Evolutionary conservation across 2,329 filamentous ascomycete species (phyloP).

Genomic region (Aotearoamyces nothofagi): DNA sequence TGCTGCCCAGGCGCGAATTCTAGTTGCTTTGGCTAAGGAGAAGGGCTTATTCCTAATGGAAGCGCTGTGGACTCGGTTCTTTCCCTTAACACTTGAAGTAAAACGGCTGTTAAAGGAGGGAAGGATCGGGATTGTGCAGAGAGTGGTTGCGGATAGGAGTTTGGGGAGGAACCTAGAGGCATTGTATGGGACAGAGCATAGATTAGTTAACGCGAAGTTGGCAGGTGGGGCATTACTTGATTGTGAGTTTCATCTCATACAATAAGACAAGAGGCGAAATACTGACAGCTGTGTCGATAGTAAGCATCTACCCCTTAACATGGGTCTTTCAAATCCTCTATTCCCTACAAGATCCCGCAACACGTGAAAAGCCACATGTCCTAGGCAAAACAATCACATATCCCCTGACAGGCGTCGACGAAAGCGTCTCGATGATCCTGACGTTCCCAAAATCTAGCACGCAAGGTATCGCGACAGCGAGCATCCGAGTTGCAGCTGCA

Average conservation of each 20-base stretch:
- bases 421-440: constrained; percentile 42
- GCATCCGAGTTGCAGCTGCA: constrained; percentile 29
- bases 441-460: constrained; percentile 45
- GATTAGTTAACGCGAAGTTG: constrained; percentile 51
- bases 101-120: neutral
- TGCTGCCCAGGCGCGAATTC: constrained; percentile 39
- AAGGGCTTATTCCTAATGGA: constrained; percentile 44
- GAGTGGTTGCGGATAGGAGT: neutral
- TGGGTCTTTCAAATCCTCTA: constrained; percentile 55
- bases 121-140: constrained; percentile 1
- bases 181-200: constrained; percentile 26
- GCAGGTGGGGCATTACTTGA: constrained; percentile 50
- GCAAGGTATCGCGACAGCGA: constrained; percentile 40
- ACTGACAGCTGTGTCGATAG: too few species aligned
- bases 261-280: too few species aligned
- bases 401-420: constrained; percentile 36
- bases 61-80: constrained; percentile 55
- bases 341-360: constrained; percentile 32
- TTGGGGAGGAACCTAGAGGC: neutral
- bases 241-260: too few species aligned
- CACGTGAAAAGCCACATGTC: constrained; percentile 35
- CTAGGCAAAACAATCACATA: constrained; percentile 36
- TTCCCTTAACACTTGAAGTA: constrained; percentile 39
- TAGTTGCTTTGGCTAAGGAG: constrained; percentile 39
- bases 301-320: constrained; percentile 51